A percentile compares a stretch with the other conserved stretches of the same genome.
These are phyloP conservation scores for Lepiota brunneoincarnata DNA, from an alignment of 768 basidiomycete species.

Conservation along the genomic window DNA sequence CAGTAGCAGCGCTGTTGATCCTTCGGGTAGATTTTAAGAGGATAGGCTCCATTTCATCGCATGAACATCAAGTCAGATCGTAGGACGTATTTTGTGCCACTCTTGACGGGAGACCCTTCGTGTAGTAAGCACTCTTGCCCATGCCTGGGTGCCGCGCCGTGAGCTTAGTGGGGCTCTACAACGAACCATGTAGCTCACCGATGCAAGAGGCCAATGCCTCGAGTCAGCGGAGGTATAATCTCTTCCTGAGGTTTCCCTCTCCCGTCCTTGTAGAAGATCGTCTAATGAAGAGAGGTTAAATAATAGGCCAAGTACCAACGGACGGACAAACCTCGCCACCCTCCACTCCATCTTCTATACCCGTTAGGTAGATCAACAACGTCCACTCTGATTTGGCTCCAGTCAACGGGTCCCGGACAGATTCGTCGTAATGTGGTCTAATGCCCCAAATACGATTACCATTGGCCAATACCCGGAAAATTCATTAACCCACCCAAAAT, in stretches of 20 bases:
- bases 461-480: not conserved
- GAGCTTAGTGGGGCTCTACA: not conserved
- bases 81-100: constrained; percentile 69
- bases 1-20: constrained; percentile 20
- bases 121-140: constrained; percentile 72
- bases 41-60: constrained; percentile 22
- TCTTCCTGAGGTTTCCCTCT: constrained; percentile 45
- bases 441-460: not conserved
- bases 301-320: not conserved
- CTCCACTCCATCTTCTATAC: constrained; percentile 67
- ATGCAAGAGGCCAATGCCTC: constrained; percentile 67
- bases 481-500: constrained; percentile 50
- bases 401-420: constrained; percentile 54
- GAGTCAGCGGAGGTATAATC: constrained; percentile 50
- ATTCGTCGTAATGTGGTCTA: constrained; percentile 73
- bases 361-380: constrained; percentile 68
- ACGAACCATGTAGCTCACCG: constrained; percentile 34
- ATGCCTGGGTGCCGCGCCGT: constrained; percentile 41
- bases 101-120: constrained; percentile 61
- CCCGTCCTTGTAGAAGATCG: constrained; percentile 64
- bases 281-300: constrained; percentile 34
- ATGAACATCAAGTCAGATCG: constrained; percentile 73
- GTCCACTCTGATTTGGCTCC: constrained; percentile 78
- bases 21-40: not conserved
- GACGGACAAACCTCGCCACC: constrained; percentile 55